A percentile compares a stretch with the other conserved stretches of the same genome.
phyloP scores from a whole-genome alignment of 345 rosid species.

The Aquilaria sinensis region DNA sequence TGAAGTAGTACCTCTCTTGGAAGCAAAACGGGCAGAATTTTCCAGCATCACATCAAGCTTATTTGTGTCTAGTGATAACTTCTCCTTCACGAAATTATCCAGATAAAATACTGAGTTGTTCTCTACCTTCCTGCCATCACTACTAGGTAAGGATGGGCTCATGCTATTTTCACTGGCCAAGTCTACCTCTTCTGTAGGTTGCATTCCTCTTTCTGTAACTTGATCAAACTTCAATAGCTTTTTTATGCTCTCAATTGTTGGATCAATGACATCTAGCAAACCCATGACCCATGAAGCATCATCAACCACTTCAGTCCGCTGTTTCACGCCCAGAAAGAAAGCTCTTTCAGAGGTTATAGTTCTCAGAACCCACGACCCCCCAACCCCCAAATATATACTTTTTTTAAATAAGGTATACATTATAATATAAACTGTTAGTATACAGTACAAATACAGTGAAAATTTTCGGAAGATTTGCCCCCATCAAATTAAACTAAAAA shows the following conservation, averaged over 20 bases:
- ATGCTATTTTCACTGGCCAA: slow-evolving; percentile 18
- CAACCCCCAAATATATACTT: too few relatives aligned
- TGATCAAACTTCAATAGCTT: slow-evolving; percentile 67
- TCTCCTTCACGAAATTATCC: slow-evolving; percentile 47
- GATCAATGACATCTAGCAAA: slow-evolving; percentile 76
- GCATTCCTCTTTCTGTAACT: slow-evolving; percentile 26
- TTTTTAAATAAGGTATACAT: too few relatives aligned
- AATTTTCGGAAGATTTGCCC: background rate
- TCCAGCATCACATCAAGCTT: slow-evolving; percentile 47
- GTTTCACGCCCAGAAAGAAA: slow-evolving; percentile 13
- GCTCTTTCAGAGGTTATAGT: background rate
- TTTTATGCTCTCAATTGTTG: slow-evolving; percentile 88
- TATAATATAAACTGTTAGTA: too few relatives aligned
- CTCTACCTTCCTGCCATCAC: slow-evolving; percentile 27
- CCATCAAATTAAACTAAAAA: too few relatives aligned
- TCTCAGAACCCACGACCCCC: too few relatives aligned
- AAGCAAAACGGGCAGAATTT: slow-evolving; percentile 15
- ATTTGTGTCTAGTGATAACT: slow-evolving; percentile 51
- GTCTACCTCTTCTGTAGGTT: slow-evolving; percentile 22
- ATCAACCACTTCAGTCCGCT: slow-evolving; percentile 91
- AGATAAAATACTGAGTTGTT: slow-evolving; percentile 43
- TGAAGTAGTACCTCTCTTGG: slow-evolving; percentile 19
- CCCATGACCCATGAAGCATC: slow-evolving; percentile 94
- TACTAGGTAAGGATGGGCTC: slow-evolving; percentile 14
- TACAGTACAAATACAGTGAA: background rate